A percentile compares a stretch with the other conserved stretches of the same genome.
These are phyloP conservation scores for Lepiota brunneoincarnata DNA, from an alignment of 768 basidiomycete species.

Conservation along the genomic window DNA sequence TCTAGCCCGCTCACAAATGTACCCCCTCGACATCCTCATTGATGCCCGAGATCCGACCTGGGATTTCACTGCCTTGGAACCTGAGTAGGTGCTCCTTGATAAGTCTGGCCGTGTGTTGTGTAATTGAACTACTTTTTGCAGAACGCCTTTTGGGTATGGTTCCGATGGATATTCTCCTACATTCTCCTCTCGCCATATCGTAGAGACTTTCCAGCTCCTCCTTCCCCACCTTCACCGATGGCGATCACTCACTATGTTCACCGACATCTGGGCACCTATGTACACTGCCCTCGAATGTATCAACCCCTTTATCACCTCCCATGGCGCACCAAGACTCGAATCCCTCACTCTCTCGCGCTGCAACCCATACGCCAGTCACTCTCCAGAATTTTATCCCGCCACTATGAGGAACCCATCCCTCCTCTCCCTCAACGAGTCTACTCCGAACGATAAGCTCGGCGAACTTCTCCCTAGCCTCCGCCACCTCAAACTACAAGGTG, in stretches of 20 bases:
- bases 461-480: slow-evolving; percentile 41
- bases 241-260: slow-evolving; percentile 50
- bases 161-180: slow-evolving; percentile 28
- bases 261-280: slow-evolving; percentile 60
- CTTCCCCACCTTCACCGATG: slow-evolving; percentile 51
- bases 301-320: slow-evolving; percentile 30
- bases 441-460: slow-evolving; percentile 4
- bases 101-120: neutral
- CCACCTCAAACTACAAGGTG: slow-evolving; percentile 51
- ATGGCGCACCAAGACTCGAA: slow-evolving; percentile 43
- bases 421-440: slow-evolving; percentile 23
- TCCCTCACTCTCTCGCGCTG: slow-evolving; percentile 56
- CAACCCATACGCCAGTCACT: slow-evolving; percentile 52
- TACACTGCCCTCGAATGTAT: slow-evolving; percentile 45
- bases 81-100: slow-evolving; percentile 32
- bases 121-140: slow-evolving; percentile 14
- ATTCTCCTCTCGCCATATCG: slow-evolving; percentile 45
- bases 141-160: slow-evolving; percentile 25
- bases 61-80: slow-evolving; percentile 44
- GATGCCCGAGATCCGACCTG: slow-evolving; percentile 58
- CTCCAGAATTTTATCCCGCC: slow-evolving; percentile 39
- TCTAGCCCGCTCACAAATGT: slow-evolving; percentile 44
- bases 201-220: slow-evolving; percentile 41
- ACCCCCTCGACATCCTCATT: slow-evolving; percentile 53
- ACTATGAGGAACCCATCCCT: slow-evolving; percentile 29